These are phyloP conservation scores for Xylaria sp. DNA, from an alignment of 2,329 filamentous ascomycete species.

Conservation along the genomic window DNA sequence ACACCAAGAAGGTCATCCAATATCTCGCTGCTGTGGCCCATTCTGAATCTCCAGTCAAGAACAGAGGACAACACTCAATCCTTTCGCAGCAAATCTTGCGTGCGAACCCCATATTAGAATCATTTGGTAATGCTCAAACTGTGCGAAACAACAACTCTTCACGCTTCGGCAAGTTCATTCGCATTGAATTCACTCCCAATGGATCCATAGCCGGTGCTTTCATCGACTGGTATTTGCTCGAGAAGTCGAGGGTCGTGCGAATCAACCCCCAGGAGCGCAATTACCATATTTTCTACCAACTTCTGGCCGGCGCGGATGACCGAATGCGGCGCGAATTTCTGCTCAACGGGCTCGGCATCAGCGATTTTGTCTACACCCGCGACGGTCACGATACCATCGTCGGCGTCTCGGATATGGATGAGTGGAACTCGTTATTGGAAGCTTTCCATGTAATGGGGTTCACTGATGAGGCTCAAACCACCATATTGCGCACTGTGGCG, in stretches of 20 bases:
- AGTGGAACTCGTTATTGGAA: conserved; percentile 91
- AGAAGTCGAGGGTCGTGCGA: conserved; percentile 96
- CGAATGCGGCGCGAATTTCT: conserved; percentile 80
- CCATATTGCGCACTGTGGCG: conserved; percentile 87
- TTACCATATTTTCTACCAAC: conserved; percentile 97
- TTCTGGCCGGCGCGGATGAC: conserved; percentile 83
- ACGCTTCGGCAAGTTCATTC: conserved; percentile 97
- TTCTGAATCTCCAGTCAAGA: conserved; percentile 75
- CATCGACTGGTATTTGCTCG: conserved; percentile 97
- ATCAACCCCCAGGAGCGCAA: conserved; percentile 90
- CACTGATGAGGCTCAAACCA: conserved; percentile 80
- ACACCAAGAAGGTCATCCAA: conserved; percentile 99
- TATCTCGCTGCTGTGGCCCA: conserved; percentile 95
- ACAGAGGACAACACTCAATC: conserved; percentile 75
- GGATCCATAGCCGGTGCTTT: conserved; percentile 95
- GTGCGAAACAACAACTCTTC: conserved; percentile 99
- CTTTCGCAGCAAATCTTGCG: conserved; percentile 96
- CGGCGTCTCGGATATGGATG: conserved; percentile 88
- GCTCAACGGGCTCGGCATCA: conserved; percentile 77
- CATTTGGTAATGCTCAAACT: conserved; percentile 97
- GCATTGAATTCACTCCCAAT: conserved; percentile 89
- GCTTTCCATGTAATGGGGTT: conserved; percentile 97
- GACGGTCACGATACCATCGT: conserved; percentile 91
- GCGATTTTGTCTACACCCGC: conserved; percentile 91
- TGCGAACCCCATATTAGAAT: conserved; percentile 96